Evolutionary conservation across 1,284 basidiomycete species (phyloP).

Genomic region (Tremellales sp.): DNA sequence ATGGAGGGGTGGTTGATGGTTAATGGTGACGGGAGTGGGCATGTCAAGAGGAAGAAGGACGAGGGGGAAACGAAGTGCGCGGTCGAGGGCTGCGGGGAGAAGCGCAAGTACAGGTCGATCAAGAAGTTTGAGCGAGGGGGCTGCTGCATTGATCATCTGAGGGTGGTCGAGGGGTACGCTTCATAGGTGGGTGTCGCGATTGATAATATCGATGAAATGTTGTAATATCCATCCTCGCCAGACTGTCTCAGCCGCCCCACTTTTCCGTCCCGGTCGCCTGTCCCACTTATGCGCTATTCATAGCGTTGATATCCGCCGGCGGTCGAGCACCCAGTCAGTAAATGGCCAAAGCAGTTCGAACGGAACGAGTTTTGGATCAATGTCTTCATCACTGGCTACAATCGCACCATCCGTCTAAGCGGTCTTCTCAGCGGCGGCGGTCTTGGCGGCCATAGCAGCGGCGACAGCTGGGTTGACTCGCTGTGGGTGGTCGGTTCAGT

Average conservation of each 20-base stretch:
- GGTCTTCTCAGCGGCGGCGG: conserved; percentile 40
- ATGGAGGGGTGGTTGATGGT: conserved; percentile 22
- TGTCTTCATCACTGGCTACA: no score
- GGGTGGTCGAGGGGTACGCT: conserved; percentile 37
- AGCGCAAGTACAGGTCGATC: conserved; percentile 57
- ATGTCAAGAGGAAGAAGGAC: not conserved
- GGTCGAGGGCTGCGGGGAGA: conserved; percentile 52
- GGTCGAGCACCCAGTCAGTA: no score
- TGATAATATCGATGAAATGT: no score
- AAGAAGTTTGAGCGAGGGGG: conserved; percentile 55
- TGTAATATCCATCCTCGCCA: no score
- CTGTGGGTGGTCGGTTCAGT: conserved; percentile 44
- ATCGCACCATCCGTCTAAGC: not conserved
- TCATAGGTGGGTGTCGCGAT: no score
- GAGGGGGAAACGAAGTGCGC: conserved; percentile 44
- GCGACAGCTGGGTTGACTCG: conserved; percentile 72
- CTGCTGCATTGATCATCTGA: conserved; percentile 54
- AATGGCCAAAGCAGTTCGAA: no score
- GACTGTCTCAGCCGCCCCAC: no score
- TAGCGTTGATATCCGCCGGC: no score
- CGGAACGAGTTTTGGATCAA: no score
- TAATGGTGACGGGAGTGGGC: not conserved
- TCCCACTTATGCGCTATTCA: no score
- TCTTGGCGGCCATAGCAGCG: conserved; percentile 57
- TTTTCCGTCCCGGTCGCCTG: no score